These are phyloP conservation scores for Alternaria hordeiaustralica DNA, from an alignment of 2,329 filamentous ascomycete species.

Conservation along the genomic window DNA sequence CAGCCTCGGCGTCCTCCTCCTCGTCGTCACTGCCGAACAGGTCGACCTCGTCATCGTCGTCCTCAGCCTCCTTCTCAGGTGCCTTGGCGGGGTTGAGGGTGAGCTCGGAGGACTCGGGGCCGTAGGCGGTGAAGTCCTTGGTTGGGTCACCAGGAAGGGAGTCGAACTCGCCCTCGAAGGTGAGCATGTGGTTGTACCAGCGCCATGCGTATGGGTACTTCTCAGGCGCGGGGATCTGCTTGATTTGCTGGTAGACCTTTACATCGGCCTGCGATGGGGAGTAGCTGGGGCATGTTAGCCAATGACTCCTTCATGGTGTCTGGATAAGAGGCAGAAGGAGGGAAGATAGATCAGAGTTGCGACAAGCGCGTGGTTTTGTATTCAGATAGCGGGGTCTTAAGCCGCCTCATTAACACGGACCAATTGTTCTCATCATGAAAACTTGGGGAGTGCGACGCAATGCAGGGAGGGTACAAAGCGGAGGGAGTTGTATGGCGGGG, in stretches of 20 bases:
- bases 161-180: slow-evolving; percentile 90
- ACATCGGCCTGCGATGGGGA: slow-evolving; percentile 92
- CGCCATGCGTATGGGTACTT: slow-evolving; percentile 94
- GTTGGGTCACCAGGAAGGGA: slow-evolving; percentile 89
- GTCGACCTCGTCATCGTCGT: slow-evolving; percentile 77
- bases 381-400: slow-evolving; percentile 89
- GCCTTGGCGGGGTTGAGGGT: slow-evolving; percentile 88
- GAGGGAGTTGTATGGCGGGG: slow-evolving; percentile 33
- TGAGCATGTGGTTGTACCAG: slow-evolving; percentile 99
- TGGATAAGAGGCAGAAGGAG: slow-evolving; percentile 19
- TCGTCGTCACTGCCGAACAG: slow-evolving; percentile 93
- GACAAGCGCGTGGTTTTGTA: slow-evolving; percentile 76
- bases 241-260: slow-evolving; percentile 89
- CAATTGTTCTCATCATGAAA: slow-evolving; percentile 83
- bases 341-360: slow-evolving; percentile 68
- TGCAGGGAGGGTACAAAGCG: slow-evolving; percentile 23
- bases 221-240: slow-evolving; percentile 73
- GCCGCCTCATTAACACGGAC: slow-evolving; percentile 95
- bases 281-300: slow-evolving; percentile 56
- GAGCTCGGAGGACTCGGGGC: slow-evolving; percentile 79
- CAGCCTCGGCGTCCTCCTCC: slow-evolving; percentile 71
- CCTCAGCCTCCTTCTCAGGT: slow-evolving; percentile 66
- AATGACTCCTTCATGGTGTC: slow-evolving; percentile 17
- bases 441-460: slow-evolving; percentile 38
- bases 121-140: slow-evolving; percentile 88